Evolutionary conservation across 2,329 filamentous ascomycete genomes (phyloP), one percentile per base, ranked within the genome.

Genomic region (Alternaria hordeiaustralica): DNA sequence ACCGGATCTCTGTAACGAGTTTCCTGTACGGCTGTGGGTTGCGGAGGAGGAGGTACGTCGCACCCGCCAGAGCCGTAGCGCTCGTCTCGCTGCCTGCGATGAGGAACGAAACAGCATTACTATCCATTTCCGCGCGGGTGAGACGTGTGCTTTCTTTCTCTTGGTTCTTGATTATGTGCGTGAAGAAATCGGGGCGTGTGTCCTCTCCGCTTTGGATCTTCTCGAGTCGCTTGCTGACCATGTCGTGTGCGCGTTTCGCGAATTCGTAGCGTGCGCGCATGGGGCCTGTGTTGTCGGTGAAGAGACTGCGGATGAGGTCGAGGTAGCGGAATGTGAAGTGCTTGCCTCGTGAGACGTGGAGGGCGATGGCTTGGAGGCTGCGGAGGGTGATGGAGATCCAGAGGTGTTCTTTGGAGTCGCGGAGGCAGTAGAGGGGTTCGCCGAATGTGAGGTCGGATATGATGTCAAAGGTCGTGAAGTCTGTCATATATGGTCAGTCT

Each of bases 81-180:
- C 83, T 85, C 0, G 84, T 85, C 58, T 85, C 83, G 5, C 77
- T 80, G 0, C 84, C 84, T 0, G 81, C 84, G 3, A 79, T 60
- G 6, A 83, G 72, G 43, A 83, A 71, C 2, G 76, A 54, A 5
- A 71, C 60, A 1, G 75, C 69, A 44, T 79, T 82, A 4, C 69
- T 55, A 44, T 78, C 70, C 45, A 84, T 78, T 50, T 83, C 80
- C 1, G 60, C 68, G 10, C 65, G 61, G 1, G 70, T 67, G 13
- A 79, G 5, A 0, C 62, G 63, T 23, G 70, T 73, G 3, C 55
- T 62, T 1, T 60, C 58, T 1, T 47, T 62, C 6, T 49, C 64
- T 41, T 75, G 62, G 54, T 72, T 75, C 26, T 73, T 67, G 9
- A 73, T 25, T n/a, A 78, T 69, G 46, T 69, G 58, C 2, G 60